phyloP scores from a whole-genome alignment of 169 alveolate genomes.

The Perkinsus chesapeaki region DNA sequence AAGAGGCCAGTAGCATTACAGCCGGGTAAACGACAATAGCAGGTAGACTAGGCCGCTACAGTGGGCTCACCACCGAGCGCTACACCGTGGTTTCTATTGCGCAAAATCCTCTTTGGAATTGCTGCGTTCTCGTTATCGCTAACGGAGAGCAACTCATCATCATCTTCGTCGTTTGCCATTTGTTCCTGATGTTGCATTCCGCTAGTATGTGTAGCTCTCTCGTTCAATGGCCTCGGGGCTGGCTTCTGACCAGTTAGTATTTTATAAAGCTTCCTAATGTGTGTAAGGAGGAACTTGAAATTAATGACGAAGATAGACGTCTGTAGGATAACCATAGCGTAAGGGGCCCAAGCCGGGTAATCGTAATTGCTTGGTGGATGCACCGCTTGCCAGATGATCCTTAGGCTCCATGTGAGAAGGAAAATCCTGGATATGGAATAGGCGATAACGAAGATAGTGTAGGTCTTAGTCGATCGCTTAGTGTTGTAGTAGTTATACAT shows the following conservation, averaged over 20 bases:
- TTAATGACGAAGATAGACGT: not conserved
- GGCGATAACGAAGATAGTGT: not conserved
- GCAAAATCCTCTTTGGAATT: not conserved
- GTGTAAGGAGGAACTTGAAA: not conserved
- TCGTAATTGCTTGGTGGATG: not conserved
- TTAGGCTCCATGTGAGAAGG: not conserved
- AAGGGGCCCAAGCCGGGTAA: not conserved
- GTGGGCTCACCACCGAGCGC: not conserved
- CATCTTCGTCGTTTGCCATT: not conserved
- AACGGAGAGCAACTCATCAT: not conserved
- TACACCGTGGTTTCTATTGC: not conserved
- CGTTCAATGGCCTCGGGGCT: not conserved
- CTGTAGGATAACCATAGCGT: not conserved
- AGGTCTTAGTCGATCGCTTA: not conserved
- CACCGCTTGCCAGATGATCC: not conserved
- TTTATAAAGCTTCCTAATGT: not conserved
- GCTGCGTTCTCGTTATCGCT: not conserved
- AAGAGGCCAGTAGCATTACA: too few relatives aligned
- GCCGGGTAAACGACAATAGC: not conserved
- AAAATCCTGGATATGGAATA: not conserved
- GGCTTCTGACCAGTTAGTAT: not conserved
- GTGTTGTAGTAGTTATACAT: not conserved
- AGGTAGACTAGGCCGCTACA: not conserved
- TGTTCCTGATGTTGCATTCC: not conserved
- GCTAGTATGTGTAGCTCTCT: not conserved